These are phyloP conservation scores for Antarctomyces pellizariae DNA, from an alignment of 495 filamentous ascomycete species.

Conservation along the genomic window DNA sequence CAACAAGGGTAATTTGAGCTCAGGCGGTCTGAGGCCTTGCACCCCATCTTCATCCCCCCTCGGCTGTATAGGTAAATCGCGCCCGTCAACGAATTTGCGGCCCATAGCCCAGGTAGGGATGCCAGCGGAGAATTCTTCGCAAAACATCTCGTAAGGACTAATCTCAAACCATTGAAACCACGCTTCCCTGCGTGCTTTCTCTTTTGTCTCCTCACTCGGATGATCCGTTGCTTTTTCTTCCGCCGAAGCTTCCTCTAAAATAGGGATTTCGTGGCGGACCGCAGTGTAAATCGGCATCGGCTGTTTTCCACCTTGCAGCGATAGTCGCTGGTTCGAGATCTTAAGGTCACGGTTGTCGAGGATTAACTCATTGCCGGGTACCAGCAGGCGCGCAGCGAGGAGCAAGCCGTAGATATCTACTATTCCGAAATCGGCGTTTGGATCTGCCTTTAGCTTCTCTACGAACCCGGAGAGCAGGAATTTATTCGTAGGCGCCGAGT, in stretches of 20 bases:
- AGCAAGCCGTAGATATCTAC: slow-evolving; percentile 84
- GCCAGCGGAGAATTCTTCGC: slow-evolving; percentile 67
- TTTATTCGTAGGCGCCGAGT: slow-evolving; percentile 73
- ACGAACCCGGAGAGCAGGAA: slow-evolving; percentile 69
- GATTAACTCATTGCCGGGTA: slow-evolving; percentile 62
- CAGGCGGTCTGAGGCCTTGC: slow-evolving; percentile 41
- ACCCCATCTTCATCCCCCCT: slow-evolving; percentile 22
- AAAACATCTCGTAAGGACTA: slow-evolving; percentile 89
- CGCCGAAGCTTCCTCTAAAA: slow-evolving; percentile 21
- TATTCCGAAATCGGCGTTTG: slow-evolving; percentile 59
- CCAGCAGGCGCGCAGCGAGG: slow-evolving; percentile 57
- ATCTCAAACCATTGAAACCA: slow-evolving; percentile 99
- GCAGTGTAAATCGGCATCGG: slow-evolving; percentile 89
- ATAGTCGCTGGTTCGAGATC: slow-evolving; percentile 57
- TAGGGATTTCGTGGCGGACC: slow-evolving; percentile 87
- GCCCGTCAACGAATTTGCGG: slow-evolving; percentile 51
- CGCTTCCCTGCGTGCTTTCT: slow-evolving; percentile 42
- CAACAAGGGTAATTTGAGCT: slow-evolving; percentile 54
- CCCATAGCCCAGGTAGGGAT: slow-evolving; percentile 92
- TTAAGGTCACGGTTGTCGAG: slow-evolving; percentile 62
- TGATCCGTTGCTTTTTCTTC: slow-evolving; percentile 18
- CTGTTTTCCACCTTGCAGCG: slow-evolving; percentile 47
- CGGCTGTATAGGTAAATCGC: slow-evolving; percentile 35
- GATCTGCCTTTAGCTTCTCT: slow-evolving; percentile 70
- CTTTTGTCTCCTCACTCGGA: slow-evolving; percentile 25